Evolutionary conservation across 257 asterid genomes (phyloP).

Genomic region (Jasminum sambac): DNA sequence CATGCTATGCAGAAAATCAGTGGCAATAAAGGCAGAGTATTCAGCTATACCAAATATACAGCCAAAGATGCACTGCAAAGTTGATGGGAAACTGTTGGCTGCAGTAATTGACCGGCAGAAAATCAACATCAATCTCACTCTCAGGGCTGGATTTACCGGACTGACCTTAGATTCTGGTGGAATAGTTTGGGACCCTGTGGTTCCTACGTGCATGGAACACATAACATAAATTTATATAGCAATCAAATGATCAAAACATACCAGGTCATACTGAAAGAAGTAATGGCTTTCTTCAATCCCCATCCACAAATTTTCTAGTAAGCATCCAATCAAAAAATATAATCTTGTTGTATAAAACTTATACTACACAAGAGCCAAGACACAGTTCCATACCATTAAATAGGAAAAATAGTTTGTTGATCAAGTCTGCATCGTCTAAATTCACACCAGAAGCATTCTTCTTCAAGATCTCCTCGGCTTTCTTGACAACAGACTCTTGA

Average conservation of each 20-base stretch:
- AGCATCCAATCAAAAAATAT: constrained; percentile 20
- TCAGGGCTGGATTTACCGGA: constrained; percentile 68
- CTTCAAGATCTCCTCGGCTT: constrained; percentile 91
- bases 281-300: neutral
- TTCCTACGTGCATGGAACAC: constrained; percentile 53
- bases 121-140: constrained; percentile 74
- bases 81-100: constrained; percentile 88
- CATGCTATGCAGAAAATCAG: constrained; percentile 7
- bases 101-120: constrained; percentile 92
- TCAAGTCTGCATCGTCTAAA: constrained; percentile 75
- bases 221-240: constrained; percentile 21
- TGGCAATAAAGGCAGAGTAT: constrained; percentile 19
- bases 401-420: constrained; percentile 60
- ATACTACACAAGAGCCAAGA: constrained; percentile 17
- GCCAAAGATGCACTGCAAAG: constrained; percentile 93
- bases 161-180: constrained; percentile 69
- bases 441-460: constrained; percentile 76
- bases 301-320: constrained; percentile 15
- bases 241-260: constrained; percentile 7
- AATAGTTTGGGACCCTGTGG: constrained; percentile 50
- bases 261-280: constrained; percentile 26
- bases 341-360: constrained; percentile 8
- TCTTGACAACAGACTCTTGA: constrained; percentile 76
- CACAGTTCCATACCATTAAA: constrained; percentile 65
- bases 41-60: constrained; percentile 76